Conservation (phyloP, 1,284 basidiomycete species). For the Volvariella volvacea region DNA sequence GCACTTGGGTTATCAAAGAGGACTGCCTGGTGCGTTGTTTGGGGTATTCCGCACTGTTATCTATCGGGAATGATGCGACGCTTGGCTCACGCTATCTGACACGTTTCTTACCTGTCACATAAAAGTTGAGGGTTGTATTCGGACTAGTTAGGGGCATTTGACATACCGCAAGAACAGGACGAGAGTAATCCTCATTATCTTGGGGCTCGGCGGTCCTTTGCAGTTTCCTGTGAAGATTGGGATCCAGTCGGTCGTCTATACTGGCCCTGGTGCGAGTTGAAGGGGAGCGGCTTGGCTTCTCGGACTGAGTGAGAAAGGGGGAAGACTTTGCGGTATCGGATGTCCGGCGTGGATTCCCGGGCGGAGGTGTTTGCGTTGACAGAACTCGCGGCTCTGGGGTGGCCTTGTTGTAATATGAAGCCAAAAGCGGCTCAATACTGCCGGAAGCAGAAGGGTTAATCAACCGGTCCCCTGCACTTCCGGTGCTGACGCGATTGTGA, state of each 20-base stretch:
- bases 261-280: conserved; percentile 12
- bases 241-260: conserved; percentile 37
- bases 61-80: conserved; percentile 21
- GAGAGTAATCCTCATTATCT: conserved; percentile 53
- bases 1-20: too few species aligned
- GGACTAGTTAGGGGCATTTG: conserved; percentile 3
- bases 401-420: conserved; percentile 26
- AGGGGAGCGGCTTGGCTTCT: conserved; percentile 4
- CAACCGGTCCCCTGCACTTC: conserved; percentile 19
- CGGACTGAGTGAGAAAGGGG: conserved; percentile 1
- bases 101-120: conserved; percentile 42
- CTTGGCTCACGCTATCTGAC: conserved; percentile 32
- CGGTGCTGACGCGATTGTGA: conserved; percentile 31
- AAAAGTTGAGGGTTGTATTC: not conserved
- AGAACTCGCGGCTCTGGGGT: conserved; percentile 12
- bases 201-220: conserved; percentile 29
- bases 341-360: conserved; percentile 34
- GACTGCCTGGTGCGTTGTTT: too few species aligned
- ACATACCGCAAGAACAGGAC: conserved; percentile 51
- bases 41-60: too few species aligned
- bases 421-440: conserved; percentile 60
- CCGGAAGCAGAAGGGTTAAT: conserved; percentile 40
- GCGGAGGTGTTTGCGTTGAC: conserved; percentile 22
- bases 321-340: conserved; percentile 10
- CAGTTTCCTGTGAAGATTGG: conserved; percentile 32